These are phyloP conservation scores for Neurospora crassa DNA, from an alignment of 2,329 filamentous ascomycete species.

Conservation along the genomic window DNA sequence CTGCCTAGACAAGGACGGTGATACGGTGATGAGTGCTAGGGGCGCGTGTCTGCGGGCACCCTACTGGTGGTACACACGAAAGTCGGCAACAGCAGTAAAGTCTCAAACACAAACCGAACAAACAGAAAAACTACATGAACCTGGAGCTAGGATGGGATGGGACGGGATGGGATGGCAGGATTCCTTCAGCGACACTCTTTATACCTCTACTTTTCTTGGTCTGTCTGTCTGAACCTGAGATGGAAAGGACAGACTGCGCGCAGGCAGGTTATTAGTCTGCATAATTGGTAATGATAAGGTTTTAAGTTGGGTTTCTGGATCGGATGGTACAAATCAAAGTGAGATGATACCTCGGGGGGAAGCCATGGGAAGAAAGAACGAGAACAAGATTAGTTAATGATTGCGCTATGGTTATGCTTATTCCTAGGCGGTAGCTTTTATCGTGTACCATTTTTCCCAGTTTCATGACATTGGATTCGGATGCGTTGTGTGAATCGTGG, in stretches of 20 bases:
- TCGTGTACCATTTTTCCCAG: background rate
- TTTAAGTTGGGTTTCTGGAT: too few species aligned
- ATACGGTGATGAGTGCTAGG: background rate
- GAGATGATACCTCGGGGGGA: background rate
- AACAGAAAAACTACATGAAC: background rate
- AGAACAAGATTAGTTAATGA: background rate
- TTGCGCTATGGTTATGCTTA: background rate
- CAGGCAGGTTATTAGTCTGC: background rate
- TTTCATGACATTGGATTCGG: background rate
- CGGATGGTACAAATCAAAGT: background rate
- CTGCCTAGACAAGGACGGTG: conserved; percentile 26
- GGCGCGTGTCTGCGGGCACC: too few species aligned
- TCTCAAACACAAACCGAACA: background rate
- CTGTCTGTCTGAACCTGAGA: background rate
- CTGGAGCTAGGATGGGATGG: background rate
- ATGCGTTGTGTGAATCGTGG: background rate
- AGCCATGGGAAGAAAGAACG: background rate
- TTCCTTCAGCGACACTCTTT: background rate
- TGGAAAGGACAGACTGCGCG: background rate
- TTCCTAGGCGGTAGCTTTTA: background rate
- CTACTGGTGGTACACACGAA: background rate
- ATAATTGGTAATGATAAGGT: background rate
- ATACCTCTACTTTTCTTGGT: background rate
- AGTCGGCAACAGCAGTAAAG: background rate
- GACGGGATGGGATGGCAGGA: background rate